Base-by-base conservation (phyloP, 2,329 filamentous ascomycete species). In the Neopestalotiopsis rosae region DNA sequence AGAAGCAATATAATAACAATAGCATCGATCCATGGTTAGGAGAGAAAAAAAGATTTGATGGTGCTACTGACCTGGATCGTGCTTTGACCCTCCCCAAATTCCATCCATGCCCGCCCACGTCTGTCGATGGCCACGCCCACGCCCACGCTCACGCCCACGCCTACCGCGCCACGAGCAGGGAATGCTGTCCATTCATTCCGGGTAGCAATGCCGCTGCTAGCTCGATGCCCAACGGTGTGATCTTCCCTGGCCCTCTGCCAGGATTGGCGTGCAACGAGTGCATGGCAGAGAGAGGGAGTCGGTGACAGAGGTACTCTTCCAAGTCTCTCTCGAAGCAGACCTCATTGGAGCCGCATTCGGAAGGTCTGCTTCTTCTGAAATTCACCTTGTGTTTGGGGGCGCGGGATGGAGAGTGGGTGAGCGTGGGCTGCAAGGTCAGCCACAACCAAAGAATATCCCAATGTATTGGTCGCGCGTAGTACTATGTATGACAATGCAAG, bases 141-240 rank as follows among this genome's bases (percentile, higher is more conserved):
- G 45, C 45, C 45, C 45, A 52, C 45, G 45, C 45, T n/a, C 17
- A 52, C 45, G 45, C 17, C 45, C 45, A 52, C 17, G 17, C 57
- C 66, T 56, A 24, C 45, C 30, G 40, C 40, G 20, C 66, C 56
- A 61, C 34, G 17, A 38, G 17, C 66, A 67, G 66, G 74, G 70
- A 70, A 73, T 65, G 67, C 64, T 73, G 68, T 69, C 69, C 56
- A 40, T 68, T 71, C 68, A 73, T 71, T 72, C 71, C 70, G 70
- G 73, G 72, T 74, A 76, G 69, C 67, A 67, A 70, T 69, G 70
- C 71, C 72, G 70, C 70, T 64, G 64, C 68, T 70, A 70, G 68
- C 63, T 68, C 67, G 40, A 66, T 67, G 67, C 66, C 66, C 71
- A 74, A 72, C 74, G 71, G 67, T 71, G 69, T 69, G 67, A 73